A percentile compares a stretch with the other conserved stretches of the same genome.
phyloP scores from a whole-genome alignment of 2,329 filamentous ascomycete genomes.

The Malbranchea cinnamomea region DNA sequence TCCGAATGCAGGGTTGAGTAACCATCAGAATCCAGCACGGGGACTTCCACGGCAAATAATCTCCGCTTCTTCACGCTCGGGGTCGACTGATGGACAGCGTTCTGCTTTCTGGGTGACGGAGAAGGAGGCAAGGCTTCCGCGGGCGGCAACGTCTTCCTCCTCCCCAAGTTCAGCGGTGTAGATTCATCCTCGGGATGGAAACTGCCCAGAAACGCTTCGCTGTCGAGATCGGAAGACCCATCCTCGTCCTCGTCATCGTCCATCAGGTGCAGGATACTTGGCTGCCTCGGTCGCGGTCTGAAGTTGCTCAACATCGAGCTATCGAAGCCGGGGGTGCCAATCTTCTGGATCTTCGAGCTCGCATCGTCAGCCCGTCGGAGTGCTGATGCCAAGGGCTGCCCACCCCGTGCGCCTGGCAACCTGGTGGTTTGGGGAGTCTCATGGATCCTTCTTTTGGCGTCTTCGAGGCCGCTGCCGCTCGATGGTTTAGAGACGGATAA shows the following conservation, averaged over 20 bases:
- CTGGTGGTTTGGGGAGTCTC: no score
- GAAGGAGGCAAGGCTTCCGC: conserved; percentile 14
- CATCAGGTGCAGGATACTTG: conserved; percentile 31
- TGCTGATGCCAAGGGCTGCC: no score
- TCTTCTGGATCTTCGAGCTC: conserved; percentile 7
- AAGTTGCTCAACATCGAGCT: conserved; percentile 31
- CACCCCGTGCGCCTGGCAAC: no score
- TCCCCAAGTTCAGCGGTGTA: conserved; percentile 26
- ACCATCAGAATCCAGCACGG: no score
- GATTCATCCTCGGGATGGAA: conserved; percentile 31
- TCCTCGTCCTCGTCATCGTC: conserved; percentile 23
- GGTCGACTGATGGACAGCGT: no score
- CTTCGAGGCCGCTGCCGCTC: no score
- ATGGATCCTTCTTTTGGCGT: no score
- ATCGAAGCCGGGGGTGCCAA: conserved; percentile 27
- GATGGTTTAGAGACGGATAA: no score
- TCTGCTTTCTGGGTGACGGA: no score
- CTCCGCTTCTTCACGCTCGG: conserved; percentile 4
- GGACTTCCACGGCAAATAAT: conserved; percentile 2
- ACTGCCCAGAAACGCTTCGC: conserved; percentile 29
- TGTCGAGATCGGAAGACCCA: conserved; percentile 19
- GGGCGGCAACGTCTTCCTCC: conserved; percentile 18
- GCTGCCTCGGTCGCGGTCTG: conserved; percentile 27
- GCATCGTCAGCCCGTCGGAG: no score
- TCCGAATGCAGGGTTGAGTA: no score